Percentiles rank a stretch among this genome's conserved stretches.
Evolutionary conservation across 2,329 filamentous ascomycete species (phyloP).

Genomic region (Didymosphaeria variabile): DNA sequence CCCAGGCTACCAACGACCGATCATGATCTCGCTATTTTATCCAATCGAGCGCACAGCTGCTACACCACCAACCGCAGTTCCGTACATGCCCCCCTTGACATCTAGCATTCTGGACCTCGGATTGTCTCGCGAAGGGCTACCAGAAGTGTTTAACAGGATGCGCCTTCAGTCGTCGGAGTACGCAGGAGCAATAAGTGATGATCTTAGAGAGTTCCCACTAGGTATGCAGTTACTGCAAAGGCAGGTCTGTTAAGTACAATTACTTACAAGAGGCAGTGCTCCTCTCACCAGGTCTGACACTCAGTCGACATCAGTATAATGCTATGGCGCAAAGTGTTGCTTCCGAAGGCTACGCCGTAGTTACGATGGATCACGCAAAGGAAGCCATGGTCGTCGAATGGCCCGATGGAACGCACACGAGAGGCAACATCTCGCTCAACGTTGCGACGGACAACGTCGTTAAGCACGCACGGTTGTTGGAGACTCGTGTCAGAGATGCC

Average conservation of each 20-base stretch:
- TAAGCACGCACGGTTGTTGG: constrained; percentile 11
- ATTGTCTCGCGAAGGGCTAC: constrained; percentile 1
- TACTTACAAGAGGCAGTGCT: constrained; percentile 35
- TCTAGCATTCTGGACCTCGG: constrained; percentile 12
- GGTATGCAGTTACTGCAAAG: not conserved
- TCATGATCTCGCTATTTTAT: constrained; percentile 30
- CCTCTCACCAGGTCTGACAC: constrained; percentile 55
- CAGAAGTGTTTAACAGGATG: constrained; percentile 18
- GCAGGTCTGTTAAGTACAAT: not conserved
- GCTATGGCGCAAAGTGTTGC: constrained; percentile 54
- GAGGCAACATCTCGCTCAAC: not conserved
- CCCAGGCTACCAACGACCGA: constrained; percentile 13
- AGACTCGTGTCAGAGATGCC: constrained; percentile 13
- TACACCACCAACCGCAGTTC: constrained; percentile 6
- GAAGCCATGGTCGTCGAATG: constrained; percentile 56
- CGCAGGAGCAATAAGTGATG: not conserved
- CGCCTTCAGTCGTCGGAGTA: constrained; percentile 14
- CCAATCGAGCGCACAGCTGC: constrained; percentile 17
- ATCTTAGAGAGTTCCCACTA: constrained; percentile 12
- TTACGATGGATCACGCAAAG: constrained; percentile 58
- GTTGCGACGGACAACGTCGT: not conserved
- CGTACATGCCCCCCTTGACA: constrained; percentile 24
- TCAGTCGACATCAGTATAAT: constrained; percentile 51
- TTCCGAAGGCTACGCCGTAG: constrained; percentile 55
- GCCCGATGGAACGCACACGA: constrained; percentile 46